Base-by-base conservation (phyloP, 2,329 filamentous ascomycete genomes). In the Dothidotthia symphoricarpi region DNA sequence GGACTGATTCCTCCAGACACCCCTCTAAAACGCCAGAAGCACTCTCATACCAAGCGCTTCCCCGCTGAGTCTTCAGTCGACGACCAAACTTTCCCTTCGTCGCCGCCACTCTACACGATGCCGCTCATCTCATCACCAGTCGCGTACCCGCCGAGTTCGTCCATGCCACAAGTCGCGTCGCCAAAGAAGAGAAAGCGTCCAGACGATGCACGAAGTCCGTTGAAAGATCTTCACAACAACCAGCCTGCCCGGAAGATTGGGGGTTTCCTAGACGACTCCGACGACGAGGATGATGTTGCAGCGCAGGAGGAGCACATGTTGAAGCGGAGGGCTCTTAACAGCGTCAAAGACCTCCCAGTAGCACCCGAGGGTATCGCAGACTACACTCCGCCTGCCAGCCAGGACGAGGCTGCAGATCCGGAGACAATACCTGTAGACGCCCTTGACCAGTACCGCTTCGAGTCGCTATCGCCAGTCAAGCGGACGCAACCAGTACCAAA, bases 71-170 rank as follows among this genome's bases (percentile, higher is more conserved):
- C 43, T 40, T 45, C 50, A 38, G 40, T 45, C 36, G 32, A 49
- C 25, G 38, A 14, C 4, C 14, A 15, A 3, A 33, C 24, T 3
- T 41, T 59, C 9, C 59, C 64, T 10, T 71, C 69, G 1, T 75
- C 72, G 17, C 69, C 71, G 26, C 79, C 75, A n/a, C 59, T 49
- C 53, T 57, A 74, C 73, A 77, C 75, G 37, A 85, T 85, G 80
- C 68, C 78, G 16, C 71, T 75, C 25, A 71, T 77, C 26, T 83
- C 82, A 6, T 82, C 82, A 11, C 77, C 81, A 2, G 64, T 81
- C 14, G 57, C 70, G 16, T 79, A 79, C 42, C 77, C 79, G 2
- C 64, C 70, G 6, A 79, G 72, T 54, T 78, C 78, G 2, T 64
- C 67, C 3, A 41, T 55, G 17, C 62, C 63, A 11, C 47, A 51